Evolutionary conservation across 2,329 filamentous ascomycete species (phyloP), one percentile per base, ranked within the genome.

Genomic region (Aspergillus unguis): DNA sequence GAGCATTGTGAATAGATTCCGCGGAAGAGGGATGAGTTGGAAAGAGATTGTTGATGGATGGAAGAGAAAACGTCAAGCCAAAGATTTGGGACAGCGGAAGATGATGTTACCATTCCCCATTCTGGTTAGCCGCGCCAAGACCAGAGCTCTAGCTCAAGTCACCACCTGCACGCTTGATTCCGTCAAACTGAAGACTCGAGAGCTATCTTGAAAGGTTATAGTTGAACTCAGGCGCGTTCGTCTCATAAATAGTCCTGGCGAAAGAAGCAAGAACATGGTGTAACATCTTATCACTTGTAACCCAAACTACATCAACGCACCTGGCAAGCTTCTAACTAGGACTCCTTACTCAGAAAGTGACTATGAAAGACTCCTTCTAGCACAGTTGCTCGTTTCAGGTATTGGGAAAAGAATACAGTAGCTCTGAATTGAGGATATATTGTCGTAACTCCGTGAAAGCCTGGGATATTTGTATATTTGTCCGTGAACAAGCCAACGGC

Each of bases 1-100:
- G 68, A 90, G 77, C 88, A 91, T 91, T 45, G 45, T 61, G 46
- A 46, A 37, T 44, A 40, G 23, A 37, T 23, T 26, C 26, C 33
- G 45, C 35, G 31, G 27, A 54, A 40, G 41, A 35, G 40, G 28
- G 40, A 52, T 44, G 48, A 51, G 37, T 17, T 35, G 37, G 25
- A 32, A 37, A 38, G 27, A 25, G 27, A 36, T 44, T 52, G 54
- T 52, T 43, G 44, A 48, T 50, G 57, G 53, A 53, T 50, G 33
- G 52, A 56, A 51, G 58, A 59, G 56, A 56, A 23, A 47, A 58
- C 36, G 9, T 41, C 5, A 45, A 33, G 41, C 40, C 50, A 55
- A 58, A 54, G 36, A 48, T 48, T 44, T 23, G 45, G 44, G 17
- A 41, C 52, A 44, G 17, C 17, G 17, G 17, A 17, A 17, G 59